A percentile compares a stretch with the other conserved stretches of the same genome.
These are phyloP conservation scores for Brassica carinata DNA, from an alignment of 345 rosid genomes.

Conservation along the genomic window DNA sequence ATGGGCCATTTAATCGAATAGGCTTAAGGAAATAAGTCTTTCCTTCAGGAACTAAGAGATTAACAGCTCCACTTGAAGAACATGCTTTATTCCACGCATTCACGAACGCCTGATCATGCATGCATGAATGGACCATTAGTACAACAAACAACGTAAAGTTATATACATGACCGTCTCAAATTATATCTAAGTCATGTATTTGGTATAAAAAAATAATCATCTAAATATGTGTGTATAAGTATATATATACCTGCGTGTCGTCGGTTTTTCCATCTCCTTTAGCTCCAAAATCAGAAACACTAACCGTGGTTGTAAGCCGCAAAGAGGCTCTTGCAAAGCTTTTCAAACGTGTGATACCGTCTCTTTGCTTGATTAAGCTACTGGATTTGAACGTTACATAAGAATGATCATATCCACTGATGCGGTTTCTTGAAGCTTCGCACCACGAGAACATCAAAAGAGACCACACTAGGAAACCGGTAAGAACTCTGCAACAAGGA, in stretches of 20 bases:
- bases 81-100: slow-evolving; percentile 83
- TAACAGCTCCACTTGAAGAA: slow-evolving; percentile 46
- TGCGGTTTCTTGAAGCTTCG: slow-evolving; percentile 30
- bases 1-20: slow-evolving; percentile 66
- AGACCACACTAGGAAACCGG: slow-evolving; percentile 10
- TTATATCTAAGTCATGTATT: neutral
- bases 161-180: neutral
- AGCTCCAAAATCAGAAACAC: slow-evolving; percentile 62
- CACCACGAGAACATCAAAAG: slow-evolving; percentile 24
- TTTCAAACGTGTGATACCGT: slow-evolving; percentile 15
- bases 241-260: slow-evolving; percentile 56
- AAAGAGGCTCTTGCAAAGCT: slow-evolving; percentile 13
- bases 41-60: slow-evolving; percentile 52
- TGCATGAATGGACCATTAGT: slow-evolving; percentile 30
- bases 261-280: slow-evolving; percentile 57
- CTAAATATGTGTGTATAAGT: neutral
- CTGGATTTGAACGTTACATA: slow-evolving; percentile 28
- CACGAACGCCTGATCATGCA: slow-evolving; percentile 57
- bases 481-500: slow-evolving; percentile 16
- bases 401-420: slow-evolving; percentile 29
- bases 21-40: slow-evolving; percentile 56
- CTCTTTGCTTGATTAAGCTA: slow-evolving; percentile 34
- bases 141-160: neutral
- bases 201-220: neutral
- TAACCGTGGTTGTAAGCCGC: slow-evolving; percentile 24